A percentile compares a stretch with the other conserved stretches of the same genome.
Evolutionary conservation across 2,329 filamentous ascomycete species (phyloP).

Genomic region (Aspergillus intermedius): DNA sequence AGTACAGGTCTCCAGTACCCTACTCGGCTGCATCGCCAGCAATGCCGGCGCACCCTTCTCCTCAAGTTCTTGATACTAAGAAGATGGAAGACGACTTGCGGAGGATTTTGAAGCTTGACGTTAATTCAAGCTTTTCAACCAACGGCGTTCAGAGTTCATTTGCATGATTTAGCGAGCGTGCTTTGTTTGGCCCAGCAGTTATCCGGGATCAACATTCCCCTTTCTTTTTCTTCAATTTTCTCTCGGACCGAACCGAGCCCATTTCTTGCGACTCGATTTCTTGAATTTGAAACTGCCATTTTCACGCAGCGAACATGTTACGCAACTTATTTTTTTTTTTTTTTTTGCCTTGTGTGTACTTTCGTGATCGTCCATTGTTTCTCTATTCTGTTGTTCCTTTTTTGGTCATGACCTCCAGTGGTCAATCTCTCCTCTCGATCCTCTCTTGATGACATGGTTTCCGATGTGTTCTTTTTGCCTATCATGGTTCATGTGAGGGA

Average conservation of each 20-base stretch:
- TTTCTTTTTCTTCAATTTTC: conserved; percentile 1
- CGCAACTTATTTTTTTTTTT: background rate
- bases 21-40: conserved; percentile 16
- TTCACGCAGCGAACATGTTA: background rate
- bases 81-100: conserved; percentile 45
- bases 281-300: conserved; percentile 2
- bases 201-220: background rate
- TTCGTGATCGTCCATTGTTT: background rate
- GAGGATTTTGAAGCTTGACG: conserved; percentile 41
- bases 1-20: conserved; percentile 17
- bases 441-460: conserved; percentile 6
- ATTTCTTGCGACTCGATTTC: background rate
- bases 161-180: conserved; percentile 14
- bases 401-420: conserved; percentile 1
- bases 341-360: background rate
- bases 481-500: conserved; percentile 10
- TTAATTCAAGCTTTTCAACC: conserved; percentile 20
- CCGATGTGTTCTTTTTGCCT: conserved; percentile 4
- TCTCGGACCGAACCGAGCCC: background rate
- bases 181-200: background rate
- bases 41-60: conserved; percentile 16
- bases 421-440: conserved; percentile 3
- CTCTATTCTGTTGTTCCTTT: background rate
- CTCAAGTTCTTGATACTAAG: conserved; percentile 33
- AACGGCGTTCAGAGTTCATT: conserved; percentile 29